Base-by-base conservation (phyloP, 257 asterid genomes). In the Primulina eburnea region DNA sequence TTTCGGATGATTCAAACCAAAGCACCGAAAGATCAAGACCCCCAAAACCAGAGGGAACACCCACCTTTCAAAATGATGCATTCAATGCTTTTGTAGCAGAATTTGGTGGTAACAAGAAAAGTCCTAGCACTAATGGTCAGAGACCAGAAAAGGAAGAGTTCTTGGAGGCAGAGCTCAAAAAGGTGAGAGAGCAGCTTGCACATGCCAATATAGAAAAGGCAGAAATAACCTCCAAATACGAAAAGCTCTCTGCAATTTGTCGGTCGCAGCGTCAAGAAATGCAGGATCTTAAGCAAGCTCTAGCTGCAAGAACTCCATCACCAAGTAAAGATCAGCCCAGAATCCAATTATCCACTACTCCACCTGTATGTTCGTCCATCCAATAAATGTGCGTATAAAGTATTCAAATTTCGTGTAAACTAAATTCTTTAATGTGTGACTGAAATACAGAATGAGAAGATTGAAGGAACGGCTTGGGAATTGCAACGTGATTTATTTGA, bases 251-350 rank as follows among this genome's bases (percentile, higher is more conserved):
- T 18, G 92, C 96, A 50, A 94, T 94, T 70, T 94, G 99, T 76
- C 82, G 95, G 74, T 90, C 96, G 20, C 99, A 94, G 78, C 73
- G 97, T 59, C 96, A 84, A 77, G 99, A 94, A 83, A 82, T 94
- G 76, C 99, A 91, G 72, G 97, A 94, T 34, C 96, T 94, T 59
- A 91, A 89, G 81, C 89, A 81, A 52, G 82, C 87, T 37, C 80
- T 90, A 56, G 85, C 96, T 73, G 84, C 90, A 35, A 89, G 78
- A 78, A 82, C 87, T 62, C 88, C 92, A 57, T 87, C 97, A 33
- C 90, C 88, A 14, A 80, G 76, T 67, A 71, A 62, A 81, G 94
- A 87, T 71, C 67, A 85, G 69, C 69, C 77, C 11, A 83, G 74
- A 75, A 63, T 75, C 78, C 92, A 77, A 74, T 71, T 86, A 65